Conservation (phyloP, 2,329 filamentous ascomycete species). For the Colletotrichum limetticola region DNA sequence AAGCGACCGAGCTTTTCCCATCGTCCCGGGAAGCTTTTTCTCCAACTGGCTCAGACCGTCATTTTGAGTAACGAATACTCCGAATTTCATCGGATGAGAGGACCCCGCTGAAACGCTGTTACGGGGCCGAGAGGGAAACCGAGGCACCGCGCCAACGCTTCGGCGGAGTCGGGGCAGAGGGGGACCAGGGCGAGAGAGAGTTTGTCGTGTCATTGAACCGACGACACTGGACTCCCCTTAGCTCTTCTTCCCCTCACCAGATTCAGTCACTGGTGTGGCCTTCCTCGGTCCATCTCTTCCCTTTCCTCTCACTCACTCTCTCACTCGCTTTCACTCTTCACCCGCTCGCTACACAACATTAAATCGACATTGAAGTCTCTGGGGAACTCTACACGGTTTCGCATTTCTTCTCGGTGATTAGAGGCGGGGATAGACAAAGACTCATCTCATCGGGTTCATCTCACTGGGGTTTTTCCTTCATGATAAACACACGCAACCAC, state of each 20-base stretch:
- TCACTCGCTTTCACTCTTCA: neutral
- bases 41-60: neutral
- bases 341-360: slow-evolving; percentile 10
- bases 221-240: neutral
- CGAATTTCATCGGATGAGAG: slow-evolving; percentile 7
- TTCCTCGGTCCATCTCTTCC: neutral
- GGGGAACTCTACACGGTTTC: slow-evolving; percentile 7
- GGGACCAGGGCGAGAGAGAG: neutral
- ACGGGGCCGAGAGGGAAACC: neutral
- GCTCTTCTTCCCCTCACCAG: neutral
- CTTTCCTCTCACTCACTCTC: neutral
- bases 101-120: slow-evolving; percentile 19
- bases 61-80: neutral
- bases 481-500: neutral
- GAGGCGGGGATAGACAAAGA: slow-evolving; percentile 11
- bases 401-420: neutral
- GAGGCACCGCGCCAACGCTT: neutral
- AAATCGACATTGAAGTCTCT: slow-evolving; percentile 11
- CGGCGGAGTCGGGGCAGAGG: neutral
- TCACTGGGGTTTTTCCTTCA: neutral
- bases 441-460: neutral
- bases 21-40: neutral
- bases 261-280: neutral
- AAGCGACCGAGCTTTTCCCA: neutral
- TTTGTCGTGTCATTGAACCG: slow-evolving; percentile 1